These are phyloP conservation scores for Sphaerostilbella broomeana DNA, from an alignment of 2,329 filamentous ascomycete species.

Conservation along the genomic window DNA sequence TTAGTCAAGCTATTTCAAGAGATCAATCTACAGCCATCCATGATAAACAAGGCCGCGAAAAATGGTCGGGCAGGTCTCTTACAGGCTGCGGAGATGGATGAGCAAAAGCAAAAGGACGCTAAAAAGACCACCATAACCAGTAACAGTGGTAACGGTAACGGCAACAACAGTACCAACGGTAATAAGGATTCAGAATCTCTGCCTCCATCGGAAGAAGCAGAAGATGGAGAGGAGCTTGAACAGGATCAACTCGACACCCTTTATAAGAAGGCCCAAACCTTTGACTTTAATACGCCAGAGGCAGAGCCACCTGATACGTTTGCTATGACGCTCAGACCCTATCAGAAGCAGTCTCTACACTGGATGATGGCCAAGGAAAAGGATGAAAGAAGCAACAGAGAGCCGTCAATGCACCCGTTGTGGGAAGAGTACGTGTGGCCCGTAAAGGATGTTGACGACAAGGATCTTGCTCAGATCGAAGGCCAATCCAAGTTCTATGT, in stretches of 20 bases:
- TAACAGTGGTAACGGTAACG: no score
- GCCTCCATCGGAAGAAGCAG: constrained; percentile 58
- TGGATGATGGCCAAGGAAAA: constrained; percentile 97
- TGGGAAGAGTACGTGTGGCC: constrained; percentile 98
- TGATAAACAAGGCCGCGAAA: constrained; percentile 67
- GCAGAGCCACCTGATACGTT: constrained; percentile 79
- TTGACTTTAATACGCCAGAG: constrained; percentile 87
- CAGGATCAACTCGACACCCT: constrained; percentile 91
- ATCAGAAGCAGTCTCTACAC: constrained; percentile 89
- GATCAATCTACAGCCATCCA: constrained; percentile 72
- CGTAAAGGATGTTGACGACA: constrained; percentile 76
- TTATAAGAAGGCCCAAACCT: constrained; percentile 93
- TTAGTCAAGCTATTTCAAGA: constrained; percentile 86
- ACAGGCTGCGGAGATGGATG: constrained; percentile 79
- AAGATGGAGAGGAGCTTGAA: constrained; percentile 86
- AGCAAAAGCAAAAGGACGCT: constrained; percentile 60
- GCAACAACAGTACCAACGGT: no score
- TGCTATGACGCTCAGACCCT: constrained; percentile 74
- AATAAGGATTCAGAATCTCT: constrained; percentile 37
- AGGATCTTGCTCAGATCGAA: constrained; percentile 58
- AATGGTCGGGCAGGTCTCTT: constrained; percentile 79
- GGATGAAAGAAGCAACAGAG: constrained; percentile 62
- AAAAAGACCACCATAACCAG: constrained; percentile 25
- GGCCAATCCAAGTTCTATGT: constrained; percentile 77
- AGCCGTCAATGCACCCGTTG: constrained; percentile 86